Conservation (phyloP, 352 stramenopile species). For the Pythium volutum region DNA sequence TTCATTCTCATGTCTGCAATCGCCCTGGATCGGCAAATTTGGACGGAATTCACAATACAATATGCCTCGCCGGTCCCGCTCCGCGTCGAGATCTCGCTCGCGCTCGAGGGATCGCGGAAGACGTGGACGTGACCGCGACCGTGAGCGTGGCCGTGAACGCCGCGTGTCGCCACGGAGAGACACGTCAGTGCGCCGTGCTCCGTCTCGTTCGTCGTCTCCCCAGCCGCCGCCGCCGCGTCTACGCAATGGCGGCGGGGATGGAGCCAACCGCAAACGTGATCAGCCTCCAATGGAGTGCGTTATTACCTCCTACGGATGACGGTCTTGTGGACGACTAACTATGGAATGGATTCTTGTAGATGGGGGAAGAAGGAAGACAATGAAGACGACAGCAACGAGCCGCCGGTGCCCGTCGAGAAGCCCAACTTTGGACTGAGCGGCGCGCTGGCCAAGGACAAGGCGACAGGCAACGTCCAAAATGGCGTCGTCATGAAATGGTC, state of each 20-base stretch:
- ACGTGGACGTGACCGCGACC: background rate
- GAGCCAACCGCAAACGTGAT: constrained; percentile 32
- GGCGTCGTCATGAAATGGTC: constrained; percentile 97
- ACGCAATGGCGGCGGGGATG: background rate
- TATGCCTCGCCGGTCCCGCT: constrained; percentile 3
- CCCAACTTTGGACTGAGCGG: constrained; percentile 98
- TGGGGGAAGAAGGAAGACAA: constrained; percentile 76
- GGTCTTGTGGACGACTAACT: background rate
- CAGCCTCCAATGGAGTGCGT: constrained; percentile 53
- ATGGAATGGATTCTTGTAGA: constrained; percentile 21
- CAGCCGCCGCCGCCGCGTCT: background rate
- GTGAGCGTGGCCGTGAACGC: background rate
- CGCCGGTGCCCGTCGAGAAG: constrained; percentile 77
- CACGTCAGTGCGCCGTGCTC: background rate
- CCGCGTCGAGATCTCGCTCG: constrained; percentile 11
- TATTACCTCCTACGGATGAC: background rate
- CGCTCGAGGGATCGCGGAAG: background rate
- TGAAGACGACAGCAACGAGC: constrained; percentile 29
- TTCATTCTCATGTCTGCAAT: too few species aligned
- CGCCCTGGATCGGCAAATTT: too few species aligned
- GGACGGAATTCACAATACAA: too few species aligned
- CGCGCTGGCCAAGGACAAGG: constrained; percentile 94
- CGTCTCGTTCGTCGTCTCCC: constrained; percentile 13
- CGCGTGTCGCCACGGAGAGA: background rate
- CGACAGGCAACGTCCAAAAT: constrained; percentile 95